Percentiles rank a stretch among this genome's conserved stretches.
phyloP scores from a whole-genome alignment of 352 stramenopile genomes.

The Globisporangium ultimum region DNA sequence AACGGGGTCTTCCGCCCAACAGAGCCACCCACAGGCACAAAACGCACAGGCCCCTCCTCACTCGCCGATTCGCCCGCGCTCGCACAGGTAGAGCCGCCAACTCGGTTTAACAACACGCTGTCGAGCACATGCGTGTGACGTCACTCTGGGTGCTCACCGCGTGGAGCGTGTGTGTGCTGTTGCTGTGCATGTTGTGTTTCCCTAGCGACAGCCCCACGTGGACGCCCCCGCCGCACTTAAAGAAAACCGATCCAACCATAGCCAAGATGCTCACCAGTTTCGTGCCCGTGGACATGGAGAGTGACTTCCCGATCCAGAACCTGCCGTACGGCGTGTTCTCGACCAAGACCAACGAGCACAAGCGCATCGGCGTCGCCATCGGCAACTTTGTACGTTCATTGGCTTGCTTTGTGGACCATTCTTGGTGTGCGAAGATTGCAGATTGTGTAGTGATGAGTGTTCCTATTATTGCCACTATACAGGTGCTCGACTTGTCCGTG shows the following conservation, averaged over 20 bases:
- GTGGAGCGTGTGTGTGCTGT: background rate
- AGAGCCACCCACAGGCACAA: background rate
- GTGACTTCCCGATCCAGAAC: conserved; percentile 94
- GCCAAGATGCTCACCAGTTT: conserved; percentile 48
- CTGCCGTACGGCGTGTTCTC: conserved; percentile 95
- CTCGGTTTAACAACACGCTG: background rate
- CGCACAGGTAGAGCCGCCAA: background rate
- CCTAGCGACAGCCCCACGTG: background rate
- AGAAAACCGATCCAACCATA: conserved; percentile 1
- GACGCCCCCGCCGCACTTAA: background rate
- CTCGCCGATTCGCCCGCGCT: background rate
- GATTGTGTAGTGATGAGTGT: background rate
- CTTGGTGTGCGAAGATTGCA: background rate
- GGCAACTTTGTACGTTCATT: conserved; percentile 58
- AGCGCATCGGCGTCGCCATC: conserved; percentile 81
- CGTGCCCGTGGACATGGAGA: conserved; percentile 45
- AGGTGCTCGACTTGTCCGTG: conserved; percentile 88
- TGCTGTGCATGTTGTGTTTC: background rate
- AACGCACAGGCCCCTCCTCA: background rate
- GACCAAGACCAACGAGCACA: conserved; percentile 56
- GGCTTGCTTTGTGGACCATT: background rate
- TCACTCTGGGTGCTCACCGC: background rate
- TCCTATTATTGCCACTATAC: background rate
- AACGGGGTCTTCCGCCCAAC: background rate
- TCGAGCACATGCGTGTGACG: background rate